Evolutionary conservation across 2,329 filamentous ascomycete genomes (phyloP), one percentile per base, ranked within the genome.

Genomic region (Microcyclosporella mali): DNA sequence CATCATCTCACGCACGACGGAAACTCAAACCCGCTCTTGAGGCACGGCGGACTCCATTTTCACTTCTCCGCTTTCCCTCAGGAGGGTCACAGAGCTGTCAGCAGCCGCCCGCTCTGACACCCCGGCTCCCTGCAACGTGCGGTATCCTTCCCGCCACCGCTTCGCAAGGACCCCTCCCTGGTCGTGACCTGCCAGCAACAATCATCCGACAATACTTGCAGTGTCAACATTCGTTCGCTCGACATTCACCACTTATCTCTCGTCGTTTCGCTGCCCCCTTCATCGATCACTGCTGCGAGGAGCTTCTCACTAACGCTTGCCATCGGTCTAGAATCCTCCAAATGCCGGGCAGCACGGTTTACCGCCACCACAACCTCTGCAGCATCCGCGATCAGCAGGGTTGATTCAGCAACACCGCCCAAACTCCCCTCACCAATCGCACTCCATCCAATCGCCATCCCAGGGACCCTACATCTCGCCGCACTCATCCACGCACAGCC

Each of bases 361-460:
- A 69, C 78, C 79, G 59, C 71, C 71, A 60, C 71, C 71, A 50
- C 70, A 73, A 56, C 73, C 84, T 62, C 76, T 84, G 55, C 83
- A 85, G 56, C 81, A 85, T 64, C 76, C 81, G 58, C 79, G 84
- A 64, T 80, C 84, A 52, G 77, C 80, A 59, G 84, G 82, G 59
- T 81, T 85, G 59, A 80, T 86, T 57, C 82, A 85, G 53, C 71
- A 73, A 57, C 81, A 85, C 60, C 79, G 82, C 52, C 71, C 76
- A 51, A 80, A 82, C 63, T 75, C 79, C 54, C 79, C 81, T 51
- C 75, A 78, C 55, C 75, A 70, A 53, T 64, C 74, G 41, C 78
- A 77, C 49, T 68, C 72, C 43, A 74, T 81, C 50, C 81, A 84
- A 53, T 75, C 78, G 37, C 60, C 67, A 10, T 61, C 66, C 34